Conservation (phyloP, 805 yeast species). For the Kregervanrija delftensis region DNA sequence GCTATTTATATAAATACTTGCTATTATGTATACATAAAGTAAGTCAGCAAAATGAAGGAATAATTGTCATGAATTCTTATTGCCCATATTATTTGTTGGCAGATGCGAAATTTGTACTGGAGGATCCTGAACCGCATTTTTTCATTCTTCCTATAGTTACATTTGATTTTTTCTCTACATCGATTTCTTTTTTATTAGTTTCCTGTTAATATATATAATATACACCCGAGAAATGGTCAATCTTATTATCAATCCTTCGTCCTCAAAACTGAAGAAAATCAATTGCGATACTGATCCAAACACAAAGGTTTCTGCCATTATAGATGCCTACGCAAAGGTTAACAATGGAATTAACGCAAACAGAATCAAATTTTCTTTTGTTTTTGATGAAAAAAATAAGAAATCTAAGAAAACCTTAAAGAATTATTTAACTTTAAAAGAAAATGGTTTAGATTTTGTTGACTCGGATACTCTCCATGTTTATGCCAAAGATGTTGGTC, state of each 20-base stretch:
- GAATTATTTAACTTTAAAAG: slow-evolving; percentile 35
- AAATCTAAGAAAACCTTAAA: slow-evolving; percentile 39
- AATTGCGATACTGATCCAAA: slow-evolving; percentile 32
- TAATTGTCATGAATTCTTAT: no score
- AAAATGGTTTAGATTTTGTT: slow-evolving; percentile 34
- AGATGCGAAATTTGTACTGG: no score
- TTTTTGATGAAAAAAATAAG: slow-evolving; percentile 20
- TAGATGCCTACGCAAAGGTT: slow-evolving; percentile 36
- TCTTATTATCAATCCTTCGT: slow-evolving; percentile 52
- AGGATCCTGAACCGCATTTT: no score
- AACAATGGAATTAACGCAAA: slow-evolving; percentile 31
- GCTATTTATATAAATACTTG: no score
- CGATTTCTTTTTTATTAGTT: no score
- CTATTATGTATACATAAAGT: background rate
- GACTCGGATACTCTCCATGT: slow-evolving; percentile 34
- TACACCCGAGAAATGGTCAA: slow-evolving; percentile 30
- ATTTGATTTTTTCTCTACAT: no score
- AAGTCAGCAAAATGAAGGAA: background rate
- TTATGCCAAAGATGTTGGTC: slow-evolving; percentile 82
- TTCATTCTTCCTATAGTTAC: no score
- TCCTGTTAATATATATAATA: background rate
- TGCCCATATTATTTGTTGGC: no score
- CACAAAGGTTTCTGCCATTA: slow-evolving; percentile 28
- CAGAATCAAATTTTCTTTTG: slow-evolving; percentile 50
- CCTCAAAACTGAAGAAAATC: slow-evolving; percentile 47